Evolutionary conservation across 805 yeast genomes (phyloP), one percentile per base, ranked within the genome.

Genomic region (Candida stauntonica): DNA sequence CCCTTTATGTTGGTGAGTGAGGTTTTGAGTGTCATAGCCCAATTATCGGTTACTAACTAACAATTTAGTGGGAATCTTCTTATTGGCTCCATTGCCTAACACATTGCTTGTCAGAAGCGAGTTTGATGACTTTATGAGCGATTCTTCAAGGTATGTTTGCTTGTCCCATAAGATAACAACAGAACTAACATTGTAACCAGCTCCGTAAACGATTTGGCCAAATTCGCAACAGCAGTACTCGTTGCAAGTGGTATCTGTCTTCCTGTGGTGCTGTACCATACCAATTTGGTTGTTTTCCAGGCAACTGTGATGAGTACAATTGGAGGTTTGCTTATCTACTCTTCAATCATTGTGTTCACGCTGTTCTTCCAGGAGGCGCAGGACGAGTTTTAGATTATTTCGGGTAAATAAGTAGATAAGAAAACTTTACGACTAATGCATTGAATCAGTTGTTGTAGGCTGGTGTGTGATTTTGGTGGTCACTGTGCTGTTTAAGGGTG

Each of bases 281-380:
- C 85, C 34, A 75, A 73, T 44, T 67, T 87, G 31, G 76, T 91
- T 44, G 75, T 80, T n/a, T 59, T 70, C 14, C 64, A 77, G 5
- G 95, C 96, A 16, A 75, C 79, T 62, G 49, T 75, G 15, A 79
- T 91, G 79, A 83, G 95, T 33, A 73, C 86, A 23, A 40, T 70
- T 11, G 99, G 98, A 13, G 98, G 98, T n/a, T 46, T 72, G 15
- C 70, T 89, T 44, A 86, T 91, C 32, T 89, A 84, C 62, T 74
- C 80, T 5, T 82, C 96, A 6, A 87, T 91, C 23, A 82, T 86
- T 35, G 76, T 86, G 7, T 91, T 91, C 58, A 79, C 86, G 5
- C 68, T 80, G 57, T 86, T 85, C 54, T 91, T 91, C 68, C 60
- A 75, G 26, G 67, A 64, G 13, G 57, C 52, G 7, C 70, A 67